These are phyloP conservation scores for Sporothrix variecibatus DNA, from an alignment of 2,329 filamentous ascomycete species.

Conservation along the genomic window DNA sequence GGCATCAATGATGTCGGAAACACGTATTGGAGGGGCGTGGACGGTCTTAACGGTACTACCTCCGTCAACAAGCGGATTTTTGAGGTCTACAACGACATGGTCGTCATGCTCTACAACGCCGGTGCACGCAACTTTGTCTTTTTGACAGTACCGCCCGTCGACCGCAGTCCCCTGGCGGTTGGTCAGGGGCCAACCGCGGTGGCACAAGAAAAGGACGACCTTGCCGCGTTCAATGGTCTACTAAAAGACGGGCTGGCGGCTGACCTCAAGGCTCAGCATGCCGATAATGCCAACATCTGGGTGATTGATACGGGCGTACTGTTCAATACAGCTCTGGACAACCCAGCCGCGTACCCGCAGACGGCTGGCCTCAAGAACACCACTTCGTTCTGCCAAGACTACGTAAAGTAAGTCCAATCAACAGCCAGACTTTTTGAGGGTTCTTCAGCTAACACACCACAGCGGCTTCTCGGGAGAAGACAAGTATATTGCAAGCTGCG, in stretches of 20 bases:
- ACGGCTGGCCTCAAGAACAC: constrained; percentile 57
- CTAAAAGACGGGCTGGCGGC: not conserved
- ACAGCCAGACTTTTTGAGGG: constrained; percentile 36
- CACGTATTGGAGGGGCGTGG: constrained; percentile 41
- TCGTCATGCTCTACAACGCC: constrained; percentile 50
- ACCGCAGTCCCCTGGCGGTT: constrained; percentile 43
- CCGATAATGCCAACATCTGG: constrained; percentile 25
- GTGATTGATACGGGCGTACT: constrained; percentile 45
- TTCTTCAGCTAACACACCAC: not conserved
- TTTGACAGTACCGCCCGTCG: constrained; percentile 57
- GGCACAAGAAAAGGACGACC: constrained; percentile 34
- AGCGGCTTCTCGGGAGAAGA: not conserved
- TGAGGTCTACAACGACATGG: constrained; percentile 45
- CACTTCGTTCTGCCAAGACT: constrained; percentile 56
- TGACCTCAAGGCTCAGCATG: constrained; percentile 21
- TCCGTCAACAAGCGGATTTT: constrained; percentile 45
- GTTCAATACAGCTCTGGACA: constrained; percentile 47
- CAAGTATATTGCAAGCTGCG: constrained; percentile 41
- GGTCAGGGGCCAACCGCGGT: constrained; percentile 31
- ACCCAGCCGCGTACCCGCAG: constrained; percentile 46
- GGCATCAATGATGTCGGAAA: constrained; percentile 58
- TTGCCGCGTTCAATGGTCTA: constrained; percentile 28
- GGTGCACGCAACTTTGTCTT: constrained; percentile 62
- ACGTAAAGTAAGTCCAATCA: constrained; percentile 49
- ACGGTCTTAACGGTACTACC: constrained; percentile 46